These are phyloP conservation scores for Lepidium africanum DNA, from an alignment of 345 rosid species.

Conservation along the genomic window DNA sequence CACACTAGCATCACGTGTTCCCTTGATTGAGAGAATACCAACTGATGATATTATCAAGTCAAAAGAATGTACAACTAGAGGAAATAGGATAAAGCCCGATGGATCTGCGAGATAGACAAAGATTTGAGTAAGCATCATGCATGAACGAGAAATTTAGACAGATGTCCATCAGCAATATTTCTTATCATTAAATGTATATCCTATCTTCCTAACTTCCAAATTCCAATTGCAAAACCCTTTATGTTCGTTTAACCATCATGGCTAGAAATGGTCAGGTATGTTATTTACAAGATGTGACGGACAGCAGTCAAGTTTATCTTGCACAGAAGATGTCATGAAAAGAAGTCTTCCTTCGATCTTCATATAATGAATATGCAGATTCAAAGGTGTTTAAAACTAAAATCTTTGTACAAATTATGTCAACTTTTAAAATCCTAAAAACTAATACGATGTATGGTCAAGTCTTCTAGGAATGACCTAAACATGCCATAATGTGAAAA, in stretches of 20 bases:
- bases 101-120: slow-evolving; percentile 61
- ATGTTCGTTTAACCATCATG: too few relatives aligned
- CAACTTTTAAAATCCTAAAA: not conserved
- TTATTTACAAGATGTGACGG: slow-evolving; percentile 14
- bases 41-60: slow-evolving; percentile 86
- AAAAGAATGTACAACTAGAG: slow-evolving; percentile 95
- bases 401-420: not conserved
- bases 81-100: slow-evolving; percentile 96
- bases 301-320: not conserved
- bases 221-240: not conserved
- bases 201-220: not conserved
- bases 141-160: not conserved
- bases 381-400: not conserved
- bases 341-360: not conserved
- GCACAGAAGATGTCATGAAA: not conserved
- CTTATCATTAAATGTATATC: not conserved
- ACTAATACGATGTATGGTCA: not conserved
- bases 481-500: not conserved
- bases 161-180: not conserved
- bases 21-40: slow-evolving; percentile 86
- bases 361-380: not conserved
- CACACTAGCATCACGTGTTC: slow-evolving; percentile 66
- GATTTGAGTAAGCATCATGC: not conserved
- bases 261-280: too few relatives aligned
- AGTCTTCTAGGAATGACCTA: not conserved